Evolutionary conservation across 1,284 basidiomycete species (phyloP).

Genomic region (Inonotus obliquus): DNA sequence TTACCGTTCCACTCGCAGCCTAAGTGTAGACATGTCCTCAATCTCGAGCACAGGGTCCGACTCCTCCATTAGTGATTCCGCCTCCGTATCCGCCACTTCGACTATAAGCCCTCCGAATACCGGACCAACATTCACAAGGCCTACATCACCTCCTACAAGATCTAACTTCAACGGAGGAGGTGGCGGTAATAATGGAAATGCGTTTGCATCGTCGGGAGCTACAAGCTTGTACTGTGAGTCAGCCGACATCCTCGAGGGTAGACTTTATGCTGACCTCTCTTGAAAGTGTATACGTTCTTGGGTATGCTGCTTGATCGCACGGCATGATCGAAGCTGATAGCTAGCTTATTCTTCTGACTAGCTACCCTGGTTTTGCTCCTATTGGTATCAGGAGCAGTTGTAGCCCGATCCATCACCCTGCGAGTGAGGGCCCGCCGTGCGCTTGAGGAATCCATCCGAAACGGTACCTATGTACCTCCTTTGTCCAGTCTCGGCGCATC

Average conservation of each 20-base stretch:
- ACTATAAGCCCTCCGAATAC: background rate
- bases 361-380: slow-evolving; percentile 64
- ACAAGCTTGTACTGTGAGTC: slow-evolving; percentile 12
- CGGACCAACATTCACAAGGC: background rate
- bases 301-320: background rate
- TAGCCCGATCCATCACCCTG: slow-evolving; percentile 53
- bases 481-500: slow-evolving; percentile 11
- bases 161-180: background rate
- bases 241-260: background rate
- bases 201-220: background rate
- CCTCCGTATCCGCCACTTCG: background rate
- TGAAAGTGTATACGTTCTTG: slow-evolving; percentile 17
- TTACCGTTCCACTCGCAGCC: background rate
- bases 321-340: background rate
- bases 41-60: background rate
- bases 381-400: slow-evolving; percentile 56
- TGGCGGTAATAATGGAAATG: background rate
- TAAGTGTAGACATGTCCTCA: background rate
- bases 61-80: background rate
- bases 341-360: slow-evolving; percentile 10
- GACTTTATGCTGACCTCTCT: background rate
- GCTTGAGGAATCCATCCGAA: slow-evolving; percentile 56
- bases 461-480: slow-evolving; percentile 51
- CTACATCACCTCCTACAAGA: background rate
- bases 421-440: slow-evolving; percentile 50